Conservation (phyloP, 2,329 filamentous ascomycete species). For the Cordyceps cicadae region DNA sequence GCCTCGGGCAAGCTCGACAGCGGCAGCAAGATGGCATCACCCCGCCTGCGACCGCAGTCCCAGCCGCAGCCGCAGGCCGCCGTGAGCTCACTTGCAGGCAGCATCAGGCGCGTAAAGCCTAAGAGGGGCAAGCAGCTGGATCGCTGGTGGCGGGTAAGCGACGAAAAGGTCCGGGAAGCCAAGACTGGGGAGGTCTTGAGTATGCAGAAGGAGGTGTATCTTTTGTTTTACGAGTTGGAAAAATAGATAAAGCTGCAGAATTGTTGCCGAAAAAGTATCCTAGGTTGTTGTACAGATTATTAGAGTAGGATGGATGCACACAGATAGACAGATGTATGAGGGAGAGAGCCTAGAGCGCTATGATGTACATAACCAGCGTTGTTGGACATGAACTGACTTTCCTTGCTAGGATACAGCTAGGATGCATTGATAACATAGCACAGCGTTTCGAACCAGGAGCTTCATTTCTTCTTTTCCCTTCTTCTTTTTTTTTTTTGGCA, state of each 20-base stretch:
- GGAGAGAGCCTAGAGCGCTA: not conserved
- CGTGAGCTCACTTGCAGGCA: conserved; percentile 12
- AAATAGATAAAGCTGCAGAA: conserved; percentile 20
- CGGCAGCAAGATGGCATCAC: conserved; percentile 18
- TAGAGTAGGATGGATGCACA: not conserved
- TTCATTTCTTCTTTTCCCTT: not conserved
- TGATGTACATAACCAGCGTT: not conserved
- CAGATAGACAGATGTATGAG: not conserved
- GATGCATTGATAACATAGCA: not conserved
- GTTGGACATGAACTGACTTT: not conserved
- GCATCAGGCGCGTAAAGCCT: conserved; percentile 27
- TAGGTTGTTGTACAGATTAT: not conserved
- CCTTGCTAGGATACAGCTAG: not conserved
- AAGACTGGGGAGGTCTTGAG: conserved; percentile 84
- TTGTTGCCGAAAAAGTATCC: not conserved
- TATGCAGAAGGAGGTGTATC: conserved; percentile 93
- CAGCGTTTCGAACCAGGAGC: not conserved
- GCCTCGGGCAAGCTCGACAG: conserved; percentile 29
- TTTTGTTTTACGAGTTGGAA: conserved; percentile 91
- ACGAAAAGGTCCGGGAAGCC: conserved; percentile 91
- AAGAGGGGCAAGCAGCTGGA: conserved; percentile 55
- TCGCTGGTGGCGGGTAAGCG: conserved; percentile 94
- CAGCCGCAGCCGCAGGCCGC: conserved; percentile 9
- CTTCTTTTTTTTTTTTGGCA: not conserved
- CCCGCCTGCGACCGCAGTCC: conserved; percentile 15